Evolutionary conservation across 306 rosid species (phyloP), one percentile per base, ranked within the genome.

Genomic region (Castanea sativa): DNA sequence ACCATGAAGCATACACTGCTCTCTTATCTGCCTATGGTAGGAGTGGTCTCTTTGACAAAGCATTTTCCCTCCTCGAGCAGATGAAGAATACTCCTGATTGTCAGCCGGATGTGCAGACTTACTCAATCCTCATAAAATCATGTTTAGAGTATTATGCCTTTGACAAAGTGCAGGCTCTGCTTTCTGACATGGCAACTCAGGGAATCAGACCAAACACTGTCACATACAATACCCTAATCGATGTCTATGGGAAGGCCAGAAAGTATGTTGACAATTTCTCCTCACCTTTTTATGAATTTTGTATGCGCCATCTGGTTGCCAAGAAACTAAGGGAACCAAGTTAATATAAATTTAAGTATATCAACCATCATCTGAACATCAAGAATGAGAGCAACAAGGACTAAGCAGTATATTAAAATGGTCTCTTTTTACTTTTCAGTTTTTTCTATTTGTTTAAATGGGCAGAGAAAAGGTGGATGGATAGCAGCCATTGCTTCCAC

Each of bases 201-300:
- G 91, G 92, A 79, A 86, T 94, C 82, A 92, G 82, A 83, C 98
- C 99, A 29, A 94, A 88, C 90, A 87, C 89, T 8, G 87, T 94
- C 79, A 92, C 99, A 15, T 94, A 90, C 81, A 94, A 92, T 64
- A 91, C 90, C 83, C 90, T 92, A 75, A 91, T 94, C 4, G 98
- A 94, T 81, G 92, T 97, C 57, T 92, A 91, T 76, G 99, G 96
- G 82, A 94, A 92, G 87, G 92, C 95, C 65, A 92, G 87, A 90
- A 90, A 74, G 98, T 94, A 91, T 76, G 51, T 6, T 80, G 12
- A 74, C 86, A 59, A 29, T 12, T 27, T 80, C 45, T 78, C 64
- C 82, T 73, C 79, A 69, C 70, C 77, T 68, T 49, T 23, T 18
- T 32, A 55, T 67, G 52, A 74, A 19, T 67, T 81, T 78, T 78